Conservation (phyloP, 345 rosid species). For the Mercurialis annua region DNA sequence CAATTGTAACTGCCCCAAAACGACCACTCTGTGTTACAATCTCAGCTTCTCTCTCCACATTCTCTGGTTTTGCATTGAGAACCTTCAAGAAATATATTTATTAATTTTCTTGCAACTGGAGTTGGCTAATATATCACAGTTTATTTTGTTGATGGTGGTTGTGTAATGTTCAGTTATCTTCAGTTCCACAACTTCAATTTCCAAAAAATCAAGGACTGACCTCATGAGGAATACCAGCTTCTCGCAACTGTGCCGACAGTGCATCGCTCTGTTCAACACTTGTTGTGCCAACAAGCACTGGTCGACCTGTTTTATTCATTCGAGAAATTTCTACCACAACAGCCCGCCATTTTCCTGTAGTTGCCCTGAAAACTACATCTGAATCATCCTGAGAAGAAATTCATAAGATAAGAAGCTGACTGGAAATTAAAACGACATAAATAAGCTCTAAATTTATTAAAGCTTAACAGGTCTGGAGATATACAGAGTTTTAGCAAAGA, state of each 20-base stretch:
- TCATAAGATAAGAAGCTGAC: conserved; percentile 8
- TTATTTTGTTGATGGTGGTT: neutral
- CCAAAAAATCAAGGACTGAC: conserved; percentile 33
- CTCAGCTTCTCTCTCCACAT: conserved; percentile 99
- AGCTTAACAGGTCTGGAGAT: neutral
- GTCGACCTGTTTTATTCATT: conserved; percentile 88
- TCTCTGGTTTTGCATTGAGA: conserved; percentile 98
- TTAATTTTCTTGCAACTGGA: conserved; percentile 13
- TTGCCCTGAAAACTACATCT: conserved; percentile 92
- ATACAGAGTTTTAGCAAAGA: neutral
- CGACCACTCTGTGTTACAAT: conserved; percentile 99
- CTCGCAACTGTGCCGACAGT: conserved; percentile 70
- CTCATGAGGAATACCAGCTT: conserved; percentile 92
- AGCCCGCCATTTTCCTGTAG: conserved; percentile 88
- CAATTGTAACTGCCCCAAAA: conserved; percentile 93
- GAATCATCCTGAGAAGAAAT: conserved; percentile 79
- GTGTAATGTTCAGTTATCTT: neutral
- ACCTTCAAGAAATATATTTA: conserved; percentile 48
- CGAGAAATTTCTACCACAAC: conserved; percentile 94
- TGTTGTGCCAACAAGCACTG: conserved; percentile 96
- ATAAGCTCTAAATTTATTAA: neutral
- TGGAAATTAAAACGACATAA: neutral
- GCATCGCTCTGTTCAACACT: conserved; percentile 99
- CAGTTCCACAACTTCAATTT: conserved; percentile 9
- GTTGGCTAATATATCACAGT: neutral